Percentiles rank a stretch among this genome's conserved stretches.
Evolutionary conservation across 2,329 filamentous ascomycete genomes (phyloP).

Genomic region (Trichoderma lentiforme): DNA sequence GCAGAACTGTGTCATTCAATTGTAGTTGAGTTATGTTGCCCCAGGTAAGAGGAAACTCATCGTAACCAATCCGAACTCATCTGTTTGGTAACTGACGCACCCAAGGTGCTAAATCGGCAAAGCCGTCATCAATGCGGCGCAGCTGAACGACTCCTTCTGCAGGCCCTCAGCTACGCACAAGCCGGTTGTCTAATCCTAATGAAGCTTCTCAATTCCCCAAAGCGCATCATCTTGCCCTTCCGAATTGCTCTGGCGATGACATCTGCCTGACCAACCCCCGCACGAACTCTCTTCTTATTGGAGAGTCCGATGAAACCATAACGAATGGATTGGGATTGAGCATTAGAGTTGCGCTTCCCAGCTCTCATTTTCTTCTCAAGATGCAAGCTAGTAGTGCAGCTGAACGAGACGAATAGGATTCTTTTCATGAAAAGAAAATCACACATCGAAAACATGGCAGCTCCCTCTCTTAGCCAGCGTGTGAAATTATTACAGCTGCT

Average conservation of each 20-base stretch:
- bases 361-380: too few relatives aligned
- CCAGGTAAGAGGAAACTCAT: background rate
- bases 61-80: too few relatives aligned
- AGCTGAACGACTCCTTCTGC: too few relatives aligned
- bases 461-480: too few relatives aligned
- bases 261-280: background rate
- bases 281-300: background rate
- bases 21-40: background rate
- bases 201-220: background rate
- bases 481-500: too few relatives aligned
- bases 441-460: background rate
- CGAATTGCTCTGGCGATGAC: background rate
- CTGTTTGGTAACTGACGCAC: too few relatives aligned
- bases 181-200: background rate
- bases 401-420: background rate
- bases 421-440: background rate
- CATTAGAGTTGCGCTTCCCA: background rate
- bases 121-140: too few relatives aligned
- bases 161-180: too few relatives aligned
- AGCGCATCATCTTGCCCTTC: background rate
- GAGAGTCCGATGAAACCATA: background rate
- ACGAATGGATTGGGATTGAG: background rate
- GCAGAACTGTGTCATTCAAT: too few relatives aligned
- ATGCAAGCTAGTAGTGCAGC: background rate
- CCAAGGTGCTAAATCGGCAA: too few relatives aligned